Conservation (phyloP, 108 stramenopile species). For the Nitzschia inconspicua region DNA sequence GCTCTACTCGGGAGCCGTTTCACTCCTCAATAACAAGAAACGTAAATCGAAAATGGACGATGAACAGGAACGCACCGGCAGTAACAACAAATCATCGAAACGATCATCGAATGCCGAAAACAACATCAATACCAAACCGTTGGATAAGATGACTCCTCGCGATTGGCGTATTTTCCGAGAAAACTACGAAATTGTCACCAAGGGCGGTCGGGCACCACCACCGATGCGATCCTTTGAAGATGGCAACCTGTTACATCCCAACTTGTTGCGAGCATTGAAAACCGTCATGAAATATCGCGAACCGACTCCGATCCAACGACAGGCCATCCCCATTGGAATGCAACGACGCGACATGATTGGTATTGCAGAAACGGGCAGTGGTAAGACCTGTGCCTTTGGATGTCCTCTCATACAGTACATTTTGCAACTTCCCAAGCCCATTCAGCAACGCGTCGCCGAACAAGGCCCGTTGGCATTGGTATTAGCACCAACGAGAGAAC, state of each 20-base stretch:
- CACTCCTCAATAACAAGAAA: slow-evolving; percentile 10
- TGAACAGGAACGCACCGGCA: slow-evolving; percentile 2
- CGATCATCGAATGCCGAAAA: too few relatives aligned
- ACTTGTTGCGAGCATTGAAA: slow-evolving; percentile 68
- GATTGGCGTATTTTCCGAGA: slow-evolving; percentile 99
- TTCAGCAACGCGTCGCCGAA: slow-evolving; percentile 65
- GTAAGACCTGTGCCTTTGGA: slow-evolving; percentile 82
- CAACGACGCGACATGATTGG: slow-evolving; percentile 95
- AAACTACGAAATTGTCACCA: slow-evolving; percentile 94
- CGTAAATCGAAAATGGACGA: not conserved
- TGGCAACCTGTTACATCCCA: slow-evolving; percentile 21
- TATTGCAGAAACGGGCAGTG: slow-evolving; percentile 95
- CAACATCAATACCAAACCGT: slow-evolving; percentile 59
- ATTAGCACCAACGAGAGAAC: slow-evolving; percentile 95
- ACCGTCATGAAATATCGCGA: slow-evolving; percentile 83
- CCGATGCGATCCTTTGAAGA: slow-evolving; percentile 87
- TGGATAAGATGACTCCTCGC: slow-evolving; percentile 86
- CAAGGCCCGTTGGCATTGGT: slow-evolving; percentile 93
- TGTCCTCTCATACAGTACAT: slow-evolving; percentile 88
- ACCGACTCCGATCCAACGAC: slow-evolving; percentile 94
- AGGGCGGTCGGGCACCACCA: slow-evolving; percentile 88
- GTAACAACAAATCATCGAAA: too few relatives aligned
- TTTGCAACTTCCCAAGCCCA: slow-evolving; percentile 51
- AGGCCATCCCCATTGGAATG: slow-evolving; percentile 95
- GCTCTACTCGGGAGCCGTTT: slow-evolving; percentile 55